Base-by-base conservation (phyloP, 2,329 filamentous ascomycete species). In the Diaporthe sp. region DNA sequence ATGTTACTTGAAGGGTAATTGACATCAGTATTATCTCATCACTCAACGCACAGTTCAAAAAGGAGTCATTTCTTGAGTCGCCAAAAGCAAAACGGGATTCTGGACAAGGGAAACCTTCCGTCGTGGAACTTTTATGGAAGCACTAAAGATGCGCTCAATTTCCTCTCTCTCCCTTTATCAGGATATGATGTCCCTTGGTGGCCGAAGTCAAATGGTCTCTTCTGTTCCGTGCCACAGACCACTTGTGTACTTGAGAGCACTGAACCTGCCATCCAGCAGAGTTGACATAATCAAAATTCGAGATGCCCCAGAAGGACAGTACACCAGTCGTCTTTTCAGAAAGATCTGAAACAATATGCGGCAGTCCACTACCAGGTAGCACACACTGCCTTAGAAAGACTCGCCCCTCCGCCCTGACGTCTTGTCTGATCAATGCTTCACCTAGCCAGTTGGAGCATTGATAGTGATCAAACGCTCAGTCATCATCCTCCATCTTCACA, bases 1-100 rank as follows among this genome's bases (percentile, higher is more conserved):
- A 57, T 15, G 1, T 10, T 57, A 10, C 6, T 31, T 4, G 13
- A 22, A 34, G 3, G 15, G 4, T 22, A 31, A 22, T 57, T 57
- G 53, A 49, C 31, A 19, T 28, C 8, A 9, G 53, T 5, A 2
- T 17, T 2, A 13, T 22, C 4, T 57, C 53, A 7, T 22, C 28
- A 31, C 28, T 34, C 28, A 19, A 10, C 15, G 44, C 8, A 49
- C 2, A 22, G 7, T 9, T 49, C 0, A 22, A 49, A 7, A 22
- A 49, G 3, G 19, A 0, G 19, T 49, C 17, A 0, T 17, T 1
- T 7, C 0, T 49, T 8, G 44, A 22, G 7, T 22, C 17, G 9
- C 17, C 17, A 49, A 0, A 49, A 22, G 44, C 19, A 49, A 10
- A 13, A 39, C 4, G 37, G 3, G 37, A 39, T 13, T 2, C 37